These are phyloP conservation scores for Aspergillus ustus DNA, from an alignment of 2,329 filamentous ascomycete genomes.

Conservation along the genomic window DNA sequence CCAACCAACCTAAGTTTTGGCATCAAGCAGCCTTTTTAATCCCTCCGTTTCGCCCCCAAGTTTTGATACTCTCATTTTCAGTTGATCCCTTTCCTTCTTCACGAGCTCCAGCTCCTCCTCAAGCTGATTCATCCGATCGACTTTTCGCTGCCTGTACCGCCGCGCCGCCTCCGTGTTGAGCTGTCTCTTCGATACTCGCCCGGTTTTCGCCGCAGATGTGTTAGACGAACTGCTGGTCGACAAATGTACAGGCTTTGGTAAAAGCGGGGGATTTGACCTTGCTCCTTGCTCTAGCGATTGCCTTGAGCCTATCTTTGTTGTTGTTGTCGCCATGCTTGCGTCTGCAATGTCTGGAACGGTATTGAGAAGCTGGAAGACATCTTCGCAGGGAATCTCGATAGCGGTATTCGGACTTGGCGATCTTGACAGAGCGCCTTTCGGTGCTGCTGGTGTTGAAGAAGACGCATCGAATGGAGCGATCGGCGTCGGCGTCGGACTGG, in stretches of 20 bases:
- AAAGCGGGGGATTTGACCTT: neutral
- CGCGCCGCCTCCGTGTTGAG: conserved; percentile 16
- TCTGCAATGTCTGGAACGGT: neutral
- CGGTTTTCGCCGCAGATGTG: neutral
- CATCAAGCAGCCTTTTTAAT: neutral
- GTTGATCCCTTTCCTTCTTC: conserved; percentile 15
- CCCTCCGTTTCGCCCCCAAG: conserved; percentile 20
- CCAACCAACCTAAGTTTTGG: neutral
- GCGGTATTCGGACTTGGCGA: neutral
- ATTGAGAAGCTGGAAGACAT: neutral
- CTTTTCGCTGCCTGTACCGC: conserved; percentile 15
- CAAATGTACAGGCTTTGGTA: neutral
- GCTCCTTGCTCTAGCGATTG: neutral
- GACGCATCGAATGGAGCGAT: too few species aligned
- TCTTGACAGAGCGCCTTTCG: neutral
- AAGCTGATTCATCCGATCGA: conserved; percentile 16
- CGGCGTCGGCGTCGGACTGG: neutral
- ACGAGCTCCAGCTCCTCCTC: conserved; percentile 19
- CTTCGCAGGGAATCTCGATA: neutral
- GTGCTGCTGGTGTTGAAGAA: neutral
- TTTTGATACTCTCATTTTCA: conserved; percentile 20
- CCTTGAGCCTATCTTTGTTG: neutral
- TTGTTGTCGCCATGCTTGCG: neutral
- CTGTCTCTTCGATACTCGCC: conserved; percentile 11
- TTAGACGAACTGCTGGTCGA: neutral